Conservation (phyloP, 2,329 filamentous ascomycete species). For the Anisogramma anomala region DNA sequence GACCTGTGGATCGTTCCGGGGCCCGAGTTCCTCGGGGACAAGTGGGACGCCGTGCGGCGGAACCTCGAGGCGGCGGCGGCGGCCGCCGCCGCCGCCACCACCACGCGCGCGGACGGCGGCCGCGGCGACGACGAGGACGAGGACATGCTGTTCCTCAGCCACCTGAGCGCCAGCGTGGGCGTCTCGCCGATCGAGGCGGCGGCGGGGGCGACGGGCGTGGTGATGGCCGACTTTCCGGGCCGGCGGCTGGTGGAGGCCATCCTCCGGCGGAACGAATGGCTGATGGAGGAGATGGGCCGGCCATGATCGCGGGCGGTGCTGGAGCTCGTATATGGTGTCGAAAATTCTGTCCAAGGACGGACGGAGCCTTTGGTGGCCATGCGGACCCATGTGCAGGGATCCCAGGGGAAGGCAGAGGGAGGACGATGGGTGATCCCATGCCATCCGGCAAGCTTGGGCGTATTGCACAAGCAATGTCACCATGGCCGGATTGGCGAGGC, state of each 20-base stretch:
- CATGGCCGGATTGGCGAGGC: too few species aligned
- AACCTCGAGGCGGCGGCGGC: slow-evolving; percentile 30
- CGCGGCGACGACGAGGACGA: slow-evolving; percentile 8
- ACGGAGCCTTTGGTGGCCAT: too few species aligned
- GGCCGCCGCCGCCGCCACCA: too few species aligned
- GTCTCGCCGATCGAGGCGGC: slow-evolving; percentile 39
- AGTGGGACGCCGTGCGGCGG: slow-evolving; percentile 33
- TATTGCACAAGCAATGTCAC: too few species aligned
- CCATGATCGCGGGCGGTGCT: not conserved
- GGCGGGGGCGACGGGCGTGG: slow-evolving; percentile 32
- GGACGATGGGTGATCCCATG: too few species aligned
- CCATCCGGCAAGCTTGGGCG: too few species aligned
- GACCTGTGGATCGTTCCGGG: slow-evolving; percentile 35
- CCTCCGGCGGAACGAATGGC: slow-evolving; percentile 28
- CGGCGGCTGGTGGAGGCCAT: slow-evolving; percentile 30
- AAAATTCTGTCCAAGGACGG: not conserved
- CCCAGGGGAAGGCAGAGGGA: too few species aligned
- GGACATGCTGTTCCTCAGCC: slow-evolving; percentile 30
- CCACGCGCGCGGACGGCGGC: too few species aligned
- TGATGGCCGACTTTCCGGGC: slow-evolving; percentile 40
- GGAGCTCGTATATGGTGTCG: not conserved
- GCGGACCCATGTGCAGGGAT: too few species aligned
- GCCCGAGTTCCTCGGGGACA: slow-evolving; percentile 31
- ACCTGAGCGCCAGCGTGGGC: slow-evolving; percentile 36
- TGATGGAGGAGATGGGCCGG: slow-evolving; percentile 10